Evolutionary conservation across 768 basidiomycete species (phyloP), one percentile per base, ranked within the genome.

Genomic region (Tulasnella sp.): DNA sequence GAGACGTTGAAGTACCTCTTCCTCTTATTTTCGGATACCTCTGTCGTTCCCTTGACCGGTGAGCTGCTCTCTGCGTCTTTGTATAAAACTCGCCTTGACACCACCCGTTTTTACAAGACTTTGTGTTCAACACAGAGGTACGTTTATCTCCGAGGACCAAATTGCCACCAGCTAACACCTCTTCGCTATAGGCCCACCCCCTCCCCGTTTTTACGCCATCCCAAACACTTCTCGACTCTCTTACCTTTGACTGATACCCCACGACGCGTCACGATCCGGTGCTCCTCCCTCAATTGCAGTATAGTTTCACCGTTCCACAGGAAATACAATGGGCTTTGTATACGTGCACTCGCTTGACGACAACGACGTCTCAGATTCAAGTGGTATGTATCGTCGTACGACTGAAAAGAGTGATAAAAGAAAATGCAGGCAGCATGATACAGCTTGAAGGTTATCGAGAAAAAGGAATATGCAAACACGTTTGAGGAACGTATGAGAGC

Each of bases 121-220:
- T 84, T 64, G 89, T 96, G 6, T 87, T 96, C 70, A 96, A 94
- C 63, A 96, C 93, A 1, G 93, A 97, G 76, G 84, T 84, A 62
- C 35, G 42, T 7, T 27, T 19, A 19, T 29, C 17, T 46, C 27
- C 29, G 46, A 27, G 49, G 59, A 17, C 54, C 45, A 37, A 41
- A 43, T 42, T 15, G 54, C 25, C 17, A 31, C 36, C 32, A 31
- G 48, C 54, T 46, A 34, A 36, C 27, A 15, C 52, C 49, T 49
- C 29, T 35, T 21, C 29, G 15, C 31, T 43, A 29, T 14, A 83
- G 79, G 82, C 78, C 9, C 82, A 84, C 64, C 81, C 82, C 27
- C 68, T 89, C 34, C 86, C 86, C 4, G 77, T 87, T 39, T 85
- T 88, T 66, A 67, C 68, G 21, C 77, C 83, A 55, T 15, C 50